phyloP scores from a whole-genome alignment of 176 grass and related monocot species.

The Oryza brachyantha region DNA sequence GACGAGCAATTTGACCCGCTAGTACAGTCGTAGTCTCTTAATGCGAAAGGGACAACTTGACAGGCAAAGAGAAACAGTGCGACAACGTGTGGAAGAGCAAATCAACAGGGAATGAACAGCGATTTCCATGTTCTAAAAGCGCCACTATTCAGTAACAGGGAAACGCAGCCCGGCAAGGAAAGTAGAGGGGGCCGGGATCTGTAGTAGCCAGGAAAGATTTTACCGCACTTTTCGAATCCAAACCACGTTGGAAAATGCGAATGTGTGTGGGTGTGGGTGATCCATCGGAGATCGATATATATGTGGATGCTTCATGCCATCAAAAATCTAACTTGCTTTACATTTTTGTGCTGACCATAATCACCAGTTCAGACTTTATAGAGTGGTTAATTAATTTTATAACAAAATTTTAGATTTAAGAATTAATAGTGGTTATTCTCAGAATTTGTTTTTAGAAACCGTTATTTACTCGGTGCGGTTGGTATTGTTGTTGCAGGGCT shows the following conservation, averaged over 20 bases:
- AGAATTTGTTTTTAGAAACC: too few species aligned
- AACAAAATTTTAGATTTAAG: too few species aligned
- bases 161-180: slow-evolving; percentile 23
- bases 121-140: slow-evolving; percentile 27
- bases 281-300: background rate
- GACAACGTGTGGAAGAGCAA: background rate
- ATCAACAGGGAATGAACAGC: slow-evolving; percentile 20
- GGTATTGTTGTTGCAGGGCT: too few species aligned
- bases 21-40: background rate
- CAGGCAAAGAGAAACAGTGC: background rate
- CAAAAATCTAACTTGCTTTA: too few species aligned
- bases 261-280: background rate
- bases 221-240: background rate
- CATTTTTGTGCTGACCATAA: too few species aligned
- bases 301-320: background rate
- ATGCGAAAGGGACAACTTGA: background rate
- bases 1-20: background rate
- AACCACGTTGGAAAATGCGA: slow-evolving; percentile 6
- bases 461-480: too few species aligned
- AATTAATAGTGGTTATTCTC: too few species aligned
- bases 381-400: too few species aligned
- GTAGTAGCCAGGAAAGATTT: background rate
- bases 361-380: too few species aligned
- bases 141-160: slow-evolving; percentile 25
- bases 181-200: background rate